These are phyloP conservation scores for Metarhizium rileyi DNA, from an alignment of 2,329 filamentous ascomycete genomes.

Conservation along the genomic window DNA sequence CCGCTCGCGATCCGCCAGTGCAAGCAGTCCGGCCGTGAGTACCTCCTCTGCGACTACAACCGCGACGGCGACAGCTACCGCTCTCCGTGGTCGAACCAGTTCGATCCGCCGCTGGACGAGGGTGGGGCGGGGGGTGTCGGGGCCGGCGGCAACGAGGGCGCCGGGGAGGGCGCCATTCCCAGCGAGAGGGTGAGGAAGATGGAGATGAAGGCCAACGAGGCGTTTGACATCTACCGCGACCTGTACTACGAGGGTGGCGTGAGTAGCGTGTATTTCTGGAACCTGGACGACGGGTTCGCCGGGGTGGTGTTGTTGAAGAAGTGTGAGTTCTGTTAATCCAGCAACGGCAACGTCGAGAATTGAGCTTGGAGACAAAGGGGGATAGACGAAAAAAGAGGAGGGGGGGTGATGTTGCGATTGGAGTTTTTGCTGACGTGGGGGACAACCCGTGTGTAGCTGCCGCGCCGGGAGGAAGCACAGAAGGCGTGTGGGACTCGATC, in stretches of 20 bases:
- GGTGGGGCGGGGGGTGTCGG: constrained; percentile 44
- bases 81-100: constrained; percentile 98
- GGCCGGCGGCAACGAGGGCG: constrained; percentile 46
- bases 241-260: constrained; percentile 96
- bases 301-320: constrained; percentile 96
- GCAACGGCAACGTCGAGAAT: too few relatives aligned
- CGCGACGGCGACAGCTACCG: constrained; percentile 96
- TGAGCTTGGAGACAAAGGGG: too few relatives aligned
- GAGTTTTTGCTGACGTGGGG: neutral
- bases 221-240: constrained; percentile 93
- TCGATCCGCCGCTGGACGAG: constrained; percentile 77
- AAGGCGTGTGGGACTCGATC: constrained; percentile 94
- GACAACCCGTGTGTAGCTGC: constrained; percentile 40
- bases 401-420: too few relatives aligned
- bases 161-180: constrained; percentile 73
- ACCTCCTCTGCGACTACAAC: constrained; percentile 99
- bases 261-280: constrained; percentile 96
- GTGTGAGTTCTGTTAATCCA: constrained; percentile 40
- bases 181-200: constrained; percentile 87
- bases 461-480: constrained; percentile 53
- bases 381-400: too few relatives aligned
- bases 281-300: constrained; percentile 93
- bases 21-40: constrained; percentile 82
- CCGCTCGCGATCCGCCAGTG: constrained; percentile 81
- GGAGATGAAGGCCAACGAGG: constrained; percentile 89